A percentile compares a stretch with the other conserved stretches of the same genome.
phyloP scores from a whole-genome alignment of 768 basidiomycete genomes.

The Omphalotus guepiniiformis region DNA sequence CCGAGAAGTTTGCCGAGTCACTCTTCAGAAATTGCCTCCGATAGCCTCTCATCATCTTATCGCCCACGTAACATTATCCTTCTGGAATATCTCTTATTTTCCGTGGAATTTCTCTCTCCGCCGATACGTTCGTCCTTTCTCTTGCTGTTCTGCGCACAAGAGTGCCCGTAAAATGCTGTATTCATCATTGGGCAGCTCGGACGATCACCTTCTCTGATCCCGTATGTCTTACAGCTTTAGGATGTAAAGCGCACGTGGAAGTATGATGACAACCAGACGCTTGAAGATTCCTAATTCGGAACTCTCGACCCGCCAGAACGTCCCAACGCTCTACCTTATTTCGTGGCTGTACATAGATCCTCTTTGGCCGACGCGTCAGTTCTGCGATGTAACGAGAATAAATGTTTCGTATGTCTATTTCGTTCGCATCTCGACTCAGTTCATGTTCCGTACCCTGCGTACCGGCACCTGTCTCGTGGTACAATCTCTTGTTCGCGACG shows the following conservation, averaged over 20 bases:
- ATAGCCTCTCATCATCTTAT: constrained; percentile 5
- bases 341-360: constrained; percentile 20
- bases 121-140: constrained; percentile 20
- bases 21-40: too few relatives aligned
- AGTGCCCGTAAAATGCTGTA: constrained; percentile 18
- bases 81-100: constrained; percentile 15
- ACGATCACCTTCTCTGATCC: constrained; percentile 1
- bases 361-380: constrained; percentile 14
- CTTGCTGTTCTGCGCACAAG: constrained; percentile 14
- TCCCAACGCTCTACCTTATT: constrained; percentile 10
- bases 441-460: constrained; percentile 3
- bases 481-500: background rate
- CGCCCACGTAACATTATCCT: constrained; percentile 12
- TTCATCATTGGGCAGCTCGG: constrained; percentile 3
- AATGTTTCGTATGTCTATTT: background rate
- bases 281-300: constrained; percentile 31
- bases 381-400: background rate
- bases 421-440: too few relatives aligned
- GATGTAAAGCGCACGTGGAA: constrained; percentile 18
- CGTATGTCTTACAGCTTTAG: constrained; percentile 17
- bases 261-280: constrained; percentile 19
- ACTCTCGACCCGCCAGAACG: constrained; percentile 30
- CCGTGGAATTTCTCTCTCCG: constrained; percentile 19
- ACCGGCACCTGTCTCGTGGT: constrained; percentile 1
- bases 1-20: constrained; percentile 32